Percentiles rank a stretch among this genome's conserved stretches.
Conservation (phyloP, 2,329 filamentous ascomycete species). For the Ophiostoma pallidulum region DNA sequence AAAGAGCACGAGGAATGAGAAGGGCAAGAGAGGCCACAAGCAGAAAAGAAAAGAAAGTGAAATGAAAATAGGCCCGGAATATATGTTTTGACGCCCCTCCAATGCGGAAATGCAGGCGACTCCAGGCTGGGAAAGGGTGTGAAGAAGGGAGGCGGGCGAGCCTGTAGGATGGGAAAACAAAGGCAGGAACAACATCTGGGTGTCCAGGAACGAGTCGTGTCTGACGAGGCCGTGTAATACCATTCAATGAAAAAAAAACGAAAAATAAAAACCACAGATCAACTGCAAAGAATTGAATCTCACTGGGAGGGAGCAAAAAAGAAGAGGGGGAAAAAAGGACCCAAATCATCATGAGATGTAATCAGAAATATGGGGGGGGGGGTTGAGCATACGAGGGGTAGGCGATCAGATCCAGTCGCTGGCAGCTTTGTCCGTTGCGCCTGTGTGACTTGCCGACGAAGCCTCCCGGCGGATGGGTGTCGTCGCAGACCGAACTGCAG, state of each 20-base stretch:
- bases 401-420: slow-evolving; percentile 17
- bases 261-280: background rate
- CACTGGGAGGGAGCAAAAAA: background rate
- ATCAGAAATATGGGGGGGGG: background rate
- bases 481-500: background rate
- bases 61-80: background rate
- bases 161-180: background rate
- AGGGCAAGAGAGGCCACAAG: background rate
- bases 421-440: slow-evolving; percentile 1
- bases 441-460: slow-evolving; percentile 6
- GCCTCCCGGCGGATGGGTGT: slow-evolving; percentile 1
- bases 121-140: background rate
- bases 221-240: background rate
- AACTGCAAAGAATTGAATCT: background rate
- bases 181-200: background rate
- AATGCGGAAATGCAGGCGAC: slow-evolving; percentile 6
- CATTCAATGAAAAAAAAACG: background rate
- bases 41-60: background rate
- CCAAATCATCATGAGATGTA: too few species aligned
- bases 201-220: background rate
- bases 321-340: background rate
- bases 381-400: background rate
- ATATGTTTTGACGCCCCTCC: slow-evolving; percentile 5
- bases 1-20: background rate
- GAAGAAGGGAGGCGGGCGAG: background rate